Percentiles rank a stretch among this genome's conserved stretches.
Conservation (phyloP, 805 yeast species). For the Candida awuae region DNA sequence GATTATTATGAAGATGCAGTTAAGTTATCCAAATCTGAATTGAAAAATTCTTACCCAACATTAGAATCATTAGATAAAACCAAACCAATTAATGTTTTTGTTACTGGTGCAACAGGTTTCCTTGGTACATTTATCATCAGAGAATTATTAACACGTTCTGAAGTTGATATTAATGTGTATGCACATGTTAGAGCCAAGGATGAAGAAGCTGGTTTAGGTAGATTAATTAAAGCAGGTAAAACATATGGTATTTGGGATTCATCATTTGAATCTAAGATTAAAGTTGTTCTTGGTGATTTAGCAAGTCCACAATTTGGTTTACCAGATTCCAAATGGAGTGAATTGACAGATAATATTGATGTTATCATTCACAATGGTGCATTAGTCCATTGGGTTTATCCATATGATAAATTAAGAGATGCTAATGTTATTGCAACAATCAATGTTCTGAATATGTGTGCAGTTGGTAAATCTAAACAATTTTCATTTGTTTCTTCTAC, state of each 20-base stretch:
- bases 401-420: slow-evolving; percentile 81
- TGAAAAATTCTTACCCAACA: slow-evolving; percentile 39
- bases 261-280: slow-evolving; percentile 46
- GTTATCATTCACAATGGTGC: slow-evolving; percentile 95
- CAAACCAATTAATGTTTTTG: slow-evolving; percentile 44
- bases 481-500: slow-evolving; percentile 94
- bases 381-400: slow-evolving; percentile 97
- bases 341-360: slow-evolving; percentile 56
- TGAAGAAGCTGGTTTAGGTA: slow-evolving; percentile 59
- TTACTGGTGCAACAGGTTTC: slow-evolving; percentile 97
- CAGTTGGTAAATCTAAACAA: slow-evolving; percentile 72
- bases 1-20: slow-evolving; percentile 74
- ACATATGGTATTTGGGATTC: slow-evolving; percentile 81
- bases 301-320: slow-evolving; percentile 69
- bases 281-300: slow-evolving; percentile 77
- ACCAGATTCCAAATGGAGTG: slow-evolving; percentile 45
- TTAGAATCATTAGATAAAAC: slow-evolving; percentile 22
- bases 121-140: slow-evolving; percentile 82
- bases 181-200: slow-evolving; percentile 89
- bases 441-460: slow-evolving; percentile 71
- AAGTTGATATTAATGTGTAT: slow-evolving; percentile 47
- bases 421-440: slow-evolving; percentile 88
- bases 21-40: slow-evolving; percentile 33
- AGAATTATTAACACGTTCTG: slow-evolving; percentile 51
- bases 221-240: slow-evolving; percentile 66